Evolutionary conservation across 768 basidiomycete genomes (phyloP).

Genomic region (Mycena polygramma): DNA sequence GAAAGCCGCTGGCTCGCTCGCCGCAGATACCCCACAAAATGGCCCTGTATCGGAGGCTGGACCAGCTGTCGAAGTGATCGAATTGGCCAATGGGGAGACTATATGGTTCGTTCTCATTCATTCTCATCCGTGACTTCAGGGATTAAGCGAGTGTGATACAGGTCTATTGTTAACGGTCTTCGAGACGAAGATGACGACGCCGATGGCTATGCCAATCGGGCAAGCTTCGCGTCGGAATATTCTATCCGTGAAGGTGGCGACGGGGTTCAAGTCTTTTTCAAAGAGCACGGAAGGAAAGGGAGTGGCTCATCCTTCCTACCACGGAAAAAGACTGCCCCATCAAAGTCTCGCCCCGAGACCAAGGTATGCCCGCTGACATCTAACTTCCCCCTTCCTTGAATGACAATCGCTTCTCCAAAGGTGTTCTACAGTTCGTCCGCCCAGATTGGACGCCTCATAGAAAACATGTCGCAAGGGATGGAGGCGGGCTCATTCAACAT

Average conservation of each 20-base stretch:
- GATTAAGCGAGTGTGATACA: slow-evolving; percentile 40
- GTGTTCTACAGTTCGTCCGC: slow-evolving; percentile 82
- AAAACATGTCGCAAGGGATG: slow-evolving; percentile 83
- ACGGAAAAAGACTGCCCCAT: slow-evolving; percentile 68
- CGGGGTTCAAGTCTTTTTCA: slow-evolving; percentile 79
- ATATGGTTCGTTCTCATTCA: slow-evolving; percentile 71
- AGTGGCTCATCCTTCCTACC: slow-evolving; percentile 74
- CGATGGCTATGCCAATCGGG: slow-evolving; percentile 68
- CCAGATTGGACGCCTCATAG: slow-evolving; percentile 87
- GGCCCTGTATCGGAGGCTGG: slow-evolving; percentile 58
- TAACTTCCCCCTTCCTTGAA: slow-evolving; percentile 45
- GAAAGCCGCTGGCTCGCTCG: slow-evolving; percentile 50
- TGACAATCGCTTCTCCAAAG: slow-evolving; percentile 51
- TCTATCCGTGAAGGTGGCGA: slow-evolving; percentile 68
- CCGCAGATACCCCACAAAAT: slow-evolving; percentile 48
- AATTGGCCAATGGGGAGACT: slow-evolving; percentile 89
- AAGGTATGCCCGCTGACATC: slow-evolving; percentile 66
- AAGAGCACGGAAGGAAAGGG: slow-evolving; percentile 79
- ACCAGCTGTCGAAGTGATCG: slow-evolving; percentile 82
- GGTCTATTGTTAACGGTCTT: slow-evolving; percentile 88
- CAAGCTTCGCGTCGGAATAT: slow-evolving; percentile 83
- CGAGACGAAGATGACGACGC: slow-evolving; percentile 84
- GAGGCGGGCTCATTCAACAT: slow-evolving; percentile 91
- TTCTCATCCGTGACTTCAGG: background rate
- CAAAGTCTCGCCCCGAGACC: slow-evolving; percentile 81